Evolutionary conservation across 345 rosid genomes (phyloP).

Genomic region (Excoecaria agallocha): DNA sequence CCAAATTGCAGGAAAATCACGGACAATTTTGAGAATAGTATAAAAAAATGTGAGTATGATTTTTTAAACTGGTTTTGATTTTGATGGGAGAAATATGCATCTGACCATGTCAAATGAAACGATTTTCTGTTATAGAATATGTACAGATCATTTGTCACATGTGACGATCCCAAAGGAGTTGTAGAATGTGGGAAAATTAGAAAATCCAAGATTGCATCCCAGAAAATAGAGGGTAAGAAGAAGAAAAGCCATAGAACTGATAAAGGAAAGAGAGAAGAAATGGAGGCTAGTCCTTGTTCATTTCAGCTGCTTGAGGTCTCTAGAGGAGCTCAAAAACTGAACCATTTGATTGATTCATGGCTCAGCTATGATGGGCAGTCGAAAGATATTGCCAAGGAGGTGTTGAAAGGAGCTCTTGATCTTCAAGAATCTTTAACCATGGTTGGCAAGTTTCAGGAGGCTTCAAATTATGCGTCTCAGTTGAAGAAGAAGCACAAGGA

Average conservation of each 20-base stretch:
- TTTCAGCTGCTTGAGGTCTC: slow-evolving; percentile 75
- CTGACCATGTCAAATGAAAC: slow-evolving; percentile 26
- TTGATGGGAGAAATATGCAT: not conserved
- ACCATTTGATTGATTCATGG: slow-evolving; percentile 57
- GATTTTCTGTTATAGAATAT: slow-evolving; percentile 39
- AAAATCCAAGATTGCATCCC: slow-evolving; percentile 46
- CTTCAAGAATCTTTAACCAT: slow-evolving; percentile 75
- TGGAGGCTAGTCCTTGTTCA: slow-evolving; percentile 36
- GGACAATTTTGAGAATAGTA: slow-evolving; percentile 16
- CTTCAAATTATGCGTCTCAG: slow-evolving; percentile 45
- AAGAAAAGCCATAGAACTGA: slow-evolving; percentile 18
- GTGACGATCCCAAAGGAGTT: slow-evolving; percentile 85
- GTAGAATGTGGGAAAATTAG: slow-evolving; percentile 74
- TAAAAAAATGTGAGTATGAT: slow-evolving; percentile 21
- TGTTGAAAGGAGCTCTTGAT: slow-evolving; percentile 82
- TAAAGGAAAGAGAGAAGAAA: slow-evolving; percentile 39
- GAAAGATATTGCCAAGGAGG: slow-evolving; percentile 60
- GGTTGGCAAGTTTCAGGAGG: slow-evolving; percentile 79
- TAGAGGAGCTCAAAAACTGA: slow-evolving; percentile 76
- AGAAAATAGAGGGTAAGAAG: slow-evolving; percentile 44
- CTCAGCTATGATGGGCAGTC: slow-evolving; percentile 37
- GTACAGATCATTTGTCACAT: slow-evolving; percentile 85
- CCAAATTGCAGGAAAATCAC: slow-evolving; percentile 20
- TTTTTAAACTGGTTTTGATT: slow-evolving; percentile 3
- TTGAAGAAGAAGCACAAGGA: slow-evolving; percentile 47